Evolutionary conservation across 2,329 filamentous ascomycete genomes (phyloP), one percentile per base, ranked within the genome.

Genomic region (Hyphodiscus sp.): DNA sequence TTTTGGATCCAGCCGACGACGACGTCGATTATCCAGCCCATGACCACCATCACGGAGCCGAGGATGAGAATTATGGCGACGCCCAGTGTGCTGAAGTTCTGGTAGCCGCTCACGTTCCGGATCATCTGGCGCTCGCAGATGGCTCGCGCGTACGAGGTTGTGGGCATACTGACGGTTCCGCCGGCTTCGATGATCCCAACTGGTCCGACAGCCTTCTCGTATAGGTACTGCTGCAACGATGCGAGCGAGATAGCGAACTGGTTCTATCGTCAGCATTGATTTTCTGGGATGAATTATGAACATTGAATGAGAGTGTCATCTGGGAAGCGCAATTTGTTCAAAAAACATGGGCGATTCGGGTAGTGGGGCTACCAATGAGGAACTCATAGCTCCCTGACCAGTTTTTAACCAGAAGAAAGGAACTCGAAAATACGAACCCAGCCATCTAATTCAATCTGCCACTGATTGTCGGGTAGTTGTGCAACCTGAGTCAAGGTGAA

Each of bases 401-500:
- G 23, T 4, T 8, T 4, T 8, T 26, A 26, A 26, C 23, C 8
- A 26, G 23, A 26, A 26, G 23, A 26, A 26, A 26, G 8, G 23
- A 26, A 26, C 23, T 3, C 23, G 23, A 26, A 8, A 26, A 4
- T 26, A 26, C 23, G 23, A 3, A 26, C 23, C 23, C 63, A 70
- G 46, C 61, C 53, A 18, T 63, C 51, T 9, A 70, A 56, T 50
- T 71, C 70, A 16, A 62, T 45, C 43, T 67, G 59, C 69, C 69
- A 71, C 52, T 71, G 69, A 23, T 66, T 66, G 23, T 57, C 48
- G 0, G 68, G 65, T 1, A 70, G 49, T 26, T 19, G 13, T 2
- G 53, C 46, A 2, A 42, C 49, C n/a, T 65, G 61, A 11, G 51
- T 47, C 23, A 42, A 41, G 19, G 46, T 41, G 42, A 33, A 51